phyloP scores from a whole-genome alignment of 176 grass and related monocot species.

The Aegilops sharonensis region DNA sequence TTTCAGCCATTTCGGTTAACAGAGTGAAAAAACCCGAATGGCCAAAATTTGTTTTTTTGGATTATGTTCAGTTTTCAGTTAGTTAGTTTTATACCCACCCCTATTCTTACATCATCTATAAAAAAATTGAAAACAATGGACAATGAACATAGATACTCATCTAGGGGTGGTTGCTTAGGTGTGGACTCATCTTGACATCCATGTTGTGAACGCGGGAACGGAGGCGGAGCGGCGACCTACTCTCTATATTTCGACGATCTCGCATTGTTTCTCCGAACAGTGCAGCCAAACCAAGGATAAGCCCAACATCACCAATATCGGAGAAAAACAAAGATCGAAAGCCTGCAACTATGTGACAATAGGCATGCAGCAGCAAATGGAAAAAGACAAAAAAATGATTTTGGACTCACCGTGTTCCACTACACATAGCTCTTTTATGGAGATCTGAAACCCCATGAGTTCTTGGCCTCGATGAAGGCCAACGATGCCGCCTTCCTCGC shows the following conservation, averaged over 20 bases:
- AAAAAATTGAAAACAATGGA: not conserved
- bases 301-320: not conserved
- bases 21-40: no score
- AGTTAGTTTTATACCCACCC: no score
- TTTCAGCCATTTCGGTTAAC: no score
- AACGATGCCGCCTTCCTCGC: no score
- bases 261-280: not conserved
- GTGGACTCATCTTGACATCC: not conserved
- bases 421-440: no score
- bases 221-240: not conserved
- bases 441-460: no score
- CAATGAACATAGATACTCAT: not conserved
- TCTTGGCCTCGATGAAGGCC: no score
- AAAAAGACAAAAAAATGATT: no score
- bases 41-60: no score
- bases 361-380: no score
- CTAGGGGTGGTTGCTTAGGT: not conserved
- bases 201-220: not conserved
- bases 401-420: no score
- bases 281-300: not conserved
- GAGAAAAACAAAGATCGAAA: not conserved
- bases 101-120: not conserved
- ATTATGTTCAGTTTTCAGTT: no score
- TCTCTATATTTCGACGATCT: not conserved
- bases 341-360: not conserved